phyloP scores from a whole-genome alignment of 441 rosid species.

The Gossypium schwendimanii region DNA sequence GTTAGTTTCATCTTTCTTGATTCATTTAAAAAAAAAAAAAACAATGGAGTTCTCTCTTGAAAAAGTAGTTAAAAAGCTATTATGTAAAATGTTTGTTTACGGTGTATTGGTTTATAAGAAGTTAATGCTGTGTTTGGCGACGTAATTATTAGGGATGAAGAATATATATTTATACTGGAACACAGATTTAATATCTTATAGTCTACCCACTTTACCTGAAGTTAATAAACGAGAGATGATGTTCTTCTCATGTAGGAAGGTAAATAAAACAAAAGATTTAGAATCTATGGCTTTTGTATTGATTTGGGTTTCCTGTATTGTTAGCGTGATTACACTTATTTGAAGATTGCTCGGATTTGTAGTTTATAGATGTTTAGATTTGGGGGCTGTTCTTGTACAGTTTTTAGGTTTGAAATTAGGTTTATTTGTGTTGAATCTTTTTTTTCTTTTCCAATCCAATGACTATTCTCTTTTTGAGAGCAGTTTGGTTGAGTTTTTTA shows the following conservation, averaged over 20 bases:
- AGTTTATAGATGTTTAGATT: neutral
- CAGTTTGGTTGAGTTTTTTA: neutral
- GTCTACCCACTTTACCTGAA: no score
- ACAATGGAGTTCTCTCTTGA: no score
- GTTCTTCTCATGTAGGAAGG: no score
- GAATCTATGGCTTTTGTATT: neutral
- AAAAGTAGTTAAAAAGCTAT: neutral
- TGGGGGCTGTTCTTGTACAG: neutral
- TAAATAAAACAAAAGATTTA: no score
- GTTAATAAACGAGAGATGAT: no score
- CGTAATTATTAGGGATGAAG: neutral
- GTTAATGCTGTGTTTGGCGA: neutral
- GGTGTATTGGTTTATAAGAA: neutral
- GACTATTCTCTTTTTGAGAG: neutral
- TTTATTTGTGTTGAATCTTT: neutral
- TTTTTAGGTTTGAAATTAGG: neutral
- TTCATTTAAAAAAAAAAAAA: neutral
- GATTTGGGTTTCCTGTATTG: neutral
- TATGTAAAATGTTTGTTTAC: no score
- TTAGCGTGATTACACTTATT: neutral
- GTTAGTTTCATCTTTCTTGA: conserved; percentile 18
- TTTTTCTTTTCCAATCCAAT: no score
- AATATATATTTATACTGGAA: neutral
- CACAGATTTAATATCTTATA: neutral
- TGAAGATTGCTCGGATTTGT: neutral